Base-by-base conservation (phyloP, 2,329 filamentous ascomycete genomes). In the Ambrosiella beaveri region DNA sequence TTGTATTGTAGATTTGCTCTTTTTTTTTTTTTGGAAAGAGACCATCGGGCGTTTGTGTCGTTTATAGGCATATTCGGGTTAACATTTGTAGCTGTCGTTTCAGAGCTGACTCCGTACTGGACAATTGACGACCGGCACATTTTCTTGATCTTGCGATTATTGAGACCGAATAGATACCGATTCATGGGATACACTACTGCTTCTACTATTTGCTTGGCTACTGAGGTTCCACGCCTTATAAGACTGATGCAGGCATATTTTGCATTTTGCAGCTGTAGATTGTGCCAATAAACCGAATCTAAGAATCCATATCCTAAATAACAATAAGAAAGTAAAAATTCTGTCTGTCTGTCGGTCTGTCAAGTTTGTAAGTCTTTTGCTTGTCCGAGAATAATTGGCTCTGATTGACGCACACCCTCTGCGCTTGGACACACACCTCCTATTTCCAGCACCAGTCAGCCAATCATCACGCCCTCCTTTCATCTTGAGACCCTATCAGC, bases 351-450 rank as follows among this genome's bases (percentile, higher is more conserved):
- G 27, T 27, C 5, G 27, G 27, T 5, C 27, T 27, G 27, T 27
- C 27, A 27, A 27, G 15, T 8, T 15, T 47, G n/a, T 47, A 17
- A 36, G 36, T 15, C 47, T 35, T 11, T 11, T 36, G 9, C 17
- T 51, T 27, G 17, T 51, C 47, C 36, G 47, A 36, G 13, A 39
- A n/a, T 54, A 54, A 54, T 54, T 54, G 38, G 52, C 37, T 44
- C 37, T 27, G 37, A n/a, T 41, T 54, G 52, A 41, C 27, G 12
- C 52, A 54, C 38, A 19, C 52, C 52, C 52, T 19, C 52, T 41
- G 52, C 52, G 52, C 52, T 54, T 41, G 39, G 52, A 54, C 38
- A 41, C 38, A 27, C 27, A 44, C 52, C 15, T 17, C 52, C 52
- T 51, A 27, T 35, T 51, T 35, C 27, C 17, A 27, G 11, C 13